Base-by-base conservation (phyloP, 768 basidiomycete species). In the Psilocybe subaeruginosa region DNA sequence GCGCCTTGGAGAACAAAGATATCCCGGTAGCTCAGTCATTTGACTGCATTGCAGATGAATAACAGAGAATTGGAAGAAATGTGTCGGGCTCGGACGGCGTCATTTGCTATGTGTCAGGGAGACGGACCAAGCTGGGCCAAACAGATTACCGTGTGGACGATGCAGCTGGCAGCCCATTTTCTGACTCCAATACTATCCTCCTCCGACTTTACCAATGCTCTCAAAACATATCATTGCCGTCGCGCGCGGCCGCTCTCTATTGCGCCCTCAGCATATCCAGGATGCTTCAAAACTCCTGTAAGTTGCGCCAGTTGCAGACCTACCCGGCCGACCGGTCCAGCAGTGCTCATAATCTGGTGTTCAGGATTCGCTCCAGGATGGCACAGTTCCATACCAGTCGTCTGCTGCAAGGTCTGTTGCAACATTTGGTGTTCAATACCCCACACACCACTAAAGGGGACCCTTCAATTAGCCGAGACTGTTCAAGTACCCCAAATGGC, bases 401-500 rank as follows among this genome's bases (percentile, higher is more conserved):
- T 67, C 82, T 91, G 58, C 70, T 92, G 66, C 81, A 89, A 78
- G 91, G 91, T 91, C 59, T 56, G 81, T 74, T 23, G n/a, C 3
- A 61, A 19, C 31, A 1, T 31, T 56, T 49, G 19, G 11, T 8
- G 55, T 5, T 12, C 14, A n/a, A 16, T 31, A 46, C 17, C 16
- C 8, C 51, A 47, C 7, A 27, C 4, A 37, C 27, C 43, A 35
- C 14, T 60, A 35, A 63, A 55, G 33, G 9, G 35, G 14, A 47
- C 43, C 47, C 49, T 54, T 6, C 52, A 29, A 29, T 43, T 46
- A 91, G 90, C 88, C 59, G 91, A 96, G 78, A 93, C 90, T 58
- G 85, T 98, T 65, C 94, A 97, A 79, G 95, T 98, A 41, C 95
- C 95, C 16, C 92, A 95, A 75, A 97, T 98, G 94, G 93, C 97